These are phyloP conservation scores for Polyporus arcularius DNA, from an alignment of 768 basidiomycete species.

Conservation along the genomic window DNA sequence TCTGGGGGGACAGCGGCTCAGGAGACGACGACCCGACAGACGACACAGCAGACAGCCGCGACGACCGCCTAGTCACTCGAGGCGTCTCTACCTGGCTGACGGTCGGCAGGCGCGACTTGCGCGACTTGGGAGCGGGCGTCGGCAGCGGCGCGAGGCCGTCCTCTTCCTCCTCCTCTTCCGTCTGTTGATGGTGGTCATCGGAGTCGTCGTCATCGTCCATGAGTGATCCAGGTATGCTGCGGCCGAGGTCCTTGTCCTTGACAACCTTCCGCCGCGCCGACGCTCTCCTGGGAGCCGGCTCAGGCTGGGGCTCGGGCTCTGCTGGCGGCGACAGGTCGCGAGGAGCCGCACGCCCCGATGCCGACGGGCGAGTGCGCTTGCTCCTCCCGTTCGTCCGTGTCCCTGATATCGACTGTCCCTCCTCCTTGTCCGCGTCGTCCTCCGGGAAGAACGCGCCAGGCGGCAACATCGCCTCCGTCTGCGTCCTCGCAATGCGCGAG, in stretches of 20 bases:
- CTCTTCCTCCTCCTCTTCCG: constrained; percentile 26
- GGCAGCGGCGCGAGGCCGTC: constrained; percentile 35
- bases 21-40: constrained; percentile 34
- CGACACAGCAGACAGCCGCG: constrained; percentile 37
- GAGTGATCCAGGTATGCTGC: constrained; percentile 23
- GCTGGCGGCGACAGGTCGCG: constrained; percentile 10
- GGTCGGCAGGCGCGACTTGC: constrained; percentile 21
- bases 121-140: constrained; percentile 23
- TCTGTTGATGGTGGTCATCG: constrained; percentile 9
- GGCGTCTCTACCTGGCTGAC: constrained; percentile 23
- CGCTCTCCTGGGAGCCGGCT: constrained; percentile 10
- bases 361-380: constrained; percentile 2
- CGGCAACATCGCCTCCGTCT: constrained; percentile 32
- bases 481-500: constrained; percentile 16
- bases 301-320: constrained; percentile 1
- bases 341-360: constrained; percentile 7
- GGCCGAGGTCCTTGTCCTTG: constrained; percentile 15
- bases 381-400: not conserved
- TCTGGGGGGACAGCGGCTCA: constrained; percentile 21
- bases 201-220: constrained; percentile 27
- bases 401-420: constrained; percentile 6
- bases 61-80: constrained; percentile 39
- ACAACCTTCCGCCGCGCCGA: constrained; percentile 2
- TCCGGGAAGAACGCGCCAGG: constrained; percentile 50
- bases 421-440: constrained; percentile 36